These are phyloP conservation scores for Dentipellis sp. DNA, from an alignment of 768 basidiomycete genomes.

Conservation along the genomic window DNA sequence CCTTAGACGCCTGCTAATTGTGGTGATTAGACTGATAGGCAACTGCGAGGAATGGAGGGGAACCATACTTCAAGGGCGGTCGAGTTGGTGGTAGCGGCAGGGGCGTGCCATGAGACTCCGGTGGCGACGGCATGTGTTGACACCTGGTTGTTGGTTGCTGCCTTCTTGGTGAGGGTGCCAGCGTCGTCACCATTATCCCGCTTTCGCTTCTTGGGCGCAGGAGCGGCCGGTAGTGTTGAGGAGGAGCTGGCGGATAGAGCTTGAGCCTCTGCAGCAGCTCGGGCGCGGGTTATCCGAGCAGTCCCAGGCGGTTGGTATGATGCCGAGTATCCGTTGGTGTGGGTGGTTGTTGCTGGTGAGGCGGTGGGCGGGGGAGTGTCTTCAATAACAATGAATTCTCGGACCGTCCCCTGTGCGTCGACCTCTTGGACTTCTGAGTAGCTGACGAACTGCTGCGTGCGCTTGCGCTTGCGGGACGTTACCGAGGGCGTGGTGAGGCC, in stretches of 20 bases:
- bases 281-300: conserved; percentile 66
- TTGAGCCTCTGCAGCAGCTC: conserved; percentile 81
- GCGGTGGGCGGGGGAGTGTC: conserved; percentile 84
- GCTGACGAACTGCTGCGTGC: conserved; percentile 72
- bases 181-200: conserved; percentile 68
- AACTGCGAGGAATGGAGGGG: conserved; percentile 17
- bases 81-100: conserved; percentile 37
- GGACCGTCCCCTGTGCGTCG: conserved; percentile 63
- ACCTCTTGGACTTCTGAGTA: conserved; percentile 87
- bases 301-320: conserved; percentile 80
- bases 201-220: conserved; percentile 78
- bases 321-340: conserved; percentile 62
- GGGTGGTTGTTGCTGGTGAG: conserved; percentile 59
- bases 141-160: conserved; percentile 40
- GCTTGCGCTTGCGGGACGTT: conserved; percentile 74
- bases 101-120: conserved; percentile 59
- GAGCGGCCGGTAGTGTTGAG: conserved; percentile 41
- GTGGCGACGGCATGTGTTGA: conserved; percentile 30
- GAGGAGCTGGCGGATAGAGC: conserved; percentile 58
- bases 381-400: conserved; percentile 89
- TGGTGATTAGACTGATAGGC: conserved; percentile 20
- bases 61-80: conserved; percentile 57
- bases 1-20: conserved; percentile 49
- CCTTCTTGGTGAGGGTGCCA: conserved; percentile 63
- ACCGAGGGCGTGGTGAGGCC: conserved; percentile 65